Evolutionary conservation across 768 basidiomycete species (phyloP).

Genomic region (Neoboletus subvelutipes): DNA sequence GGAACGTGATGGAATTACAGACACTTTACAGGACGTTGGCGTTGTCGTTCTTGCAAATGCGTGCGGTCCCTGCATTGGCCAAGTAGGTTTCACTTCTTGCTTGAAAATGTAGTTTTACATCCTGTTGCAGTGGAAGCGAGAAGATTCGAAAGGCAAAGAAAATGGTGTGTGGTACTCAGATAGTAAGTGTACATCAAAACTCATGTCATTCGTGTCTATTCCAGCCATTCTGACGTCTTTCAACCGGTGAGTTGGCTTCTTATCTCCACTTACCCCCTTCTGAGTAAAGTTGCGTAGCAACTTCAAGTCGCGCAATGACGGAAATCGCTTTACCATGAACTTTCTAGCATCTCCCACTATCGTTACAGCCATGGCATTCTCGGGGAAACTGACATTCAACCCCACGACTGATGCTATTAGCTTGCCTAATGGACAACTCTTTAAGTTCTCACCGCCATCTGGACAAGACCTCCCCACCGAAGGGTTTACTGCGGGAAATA

Average conservation of each 20-base stretch:
- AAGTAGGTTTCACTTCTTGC: constrained; percentile 44
- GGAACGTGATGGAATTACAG: constrained; percentile 88
- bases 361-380: constrained; percentile 97
- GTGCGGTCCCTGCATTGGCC: constrained; percentile 98
- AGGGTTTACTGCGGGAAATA: constrained; percentile 78
- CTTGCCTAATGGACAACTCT: constrained; percentile 68
- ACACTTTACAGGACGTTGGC: constrained; percentile 82
- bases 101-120: constrained; percentile 6
- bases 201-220: constrained; percentile 2
- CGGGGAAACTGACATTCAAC: constrained; percentile 91
- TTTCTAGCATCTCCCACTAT: constrained; percentile 96
- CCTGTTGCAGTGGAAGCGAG: constrained; percentile 79
- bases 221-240: constrained; percentile 95
- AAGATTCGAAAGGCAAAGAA: constrained; percentile 83
- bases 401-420: constrained; percentile 76
- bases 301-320: constrained; percentile 96
- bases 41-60: constrained; percentile 95
- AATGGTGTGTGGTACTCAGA: constrained; percentile 59
- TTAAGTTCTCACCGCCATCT: constrained; percentile 81
- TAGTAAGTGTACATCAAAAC: not conserved
- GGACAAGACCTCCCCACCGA: constrained; percentile 81
- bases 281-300: constrained; percentile 41
- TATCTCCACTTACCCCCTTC: not conserved
- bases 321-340: constrained; percentile 92
- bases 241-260: constrained; percentile 63